Evolutionary conservation across 192 early-diverging fungal species (phyloP), one percentile per base, ranked within the genome.

Genomic region (Phlyctochytrium bullatum): DNA sequence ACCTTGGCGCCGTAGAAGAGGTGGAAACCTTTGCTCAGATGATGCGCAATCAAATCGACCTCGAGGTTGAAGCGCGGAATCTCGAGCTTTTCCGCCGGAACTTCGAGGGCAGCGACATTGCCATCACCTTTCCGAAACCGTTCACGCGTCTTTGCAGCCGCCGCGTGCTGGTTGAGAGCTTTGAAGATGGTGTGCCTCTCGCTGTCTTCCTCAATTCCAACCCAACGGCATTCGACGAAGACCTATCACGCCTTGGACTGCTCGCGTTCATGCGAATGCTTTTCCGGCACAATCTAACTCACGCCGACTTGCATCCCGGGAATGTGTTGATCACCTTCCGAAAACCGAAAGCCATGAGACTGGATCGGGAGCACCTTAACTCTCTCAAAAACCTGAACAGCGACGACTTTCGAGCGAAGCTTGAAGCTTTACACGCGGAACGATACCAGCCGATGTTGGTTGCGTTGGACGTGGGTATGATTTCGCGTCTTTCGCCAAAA

Each of bases 281-380:
- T 0, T 91, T 95, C 33, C 78, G 91, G 51, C 91, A 95, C 76
- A 98, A 98, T 72, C 93, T 96, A 80, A 84, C 92, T 27, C 96
- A 98, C 68, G 90, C 92, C 2, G 96, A 97, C 74, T 65, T 97
- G 64, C 96, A 98, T 59, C 94, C 94, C n/a, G 96, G 80, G 30
- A 98, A 98, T 66, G 95, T 96, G 52, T 74, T 93, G 72, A 83
- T 98, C 1, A 85, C 86, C 10, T 93, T 96, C 67, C 20, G 20
- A 6, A 80, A 77, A 47, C 40, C 40, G 6, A 20, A 47, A 14
- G 6, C 40, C 40, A 47, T 14, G 10, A 47, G 6, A 6, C 40
- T 47, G 10, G 40, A 47, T 20, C 6, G 20, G 40, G 20, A 47
- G 10, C 6, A 47, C 6, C 10, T 47, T 47, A 20, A 47, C 20